phyloP scores from a whole-genome alignment of 2,329 filamentous ascomycete genomes.

The Cercospora beticola region DNA sequence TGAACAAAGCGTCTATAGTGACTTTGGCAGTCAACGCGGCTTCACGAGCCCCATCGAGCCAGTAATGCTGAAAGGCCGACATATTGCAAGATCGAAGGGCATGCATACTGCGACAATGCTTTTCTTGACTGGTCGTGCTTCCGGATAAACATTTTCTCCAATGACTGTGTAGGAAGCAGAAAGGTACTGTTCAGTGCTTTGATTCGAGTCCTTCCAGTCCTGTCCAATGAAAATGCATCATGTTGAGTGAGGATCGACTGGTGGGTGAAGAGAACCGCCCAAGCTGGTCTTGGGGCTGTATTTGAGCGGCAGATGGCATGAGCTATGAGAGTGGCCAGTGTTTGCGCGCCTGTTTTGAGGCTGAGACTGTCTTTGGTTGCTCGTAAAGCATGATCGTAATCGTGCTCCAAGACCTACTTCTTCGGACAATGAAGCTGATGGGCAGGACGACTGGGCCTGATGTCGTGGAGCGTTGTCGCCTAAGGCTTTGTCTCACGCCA shows the following conservation, averaged over 20 bases:
- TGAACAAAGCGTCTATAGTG: background rate
- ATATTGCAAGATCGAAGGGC: background rate
- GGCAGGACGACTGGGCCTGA: background rate
- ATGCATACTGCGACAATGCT: background rate
- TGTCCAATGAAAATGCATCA: background rate
- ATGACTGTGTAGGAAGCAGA: background rate
- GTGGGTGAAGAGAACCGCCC: background rate
- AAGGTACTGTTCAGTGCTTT: background rate
- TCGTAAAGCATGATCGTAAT: background rate
- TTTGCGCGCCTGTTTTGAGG: background rate
- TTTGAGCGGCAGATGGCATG: background rate
- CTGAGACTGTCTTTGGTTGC: background rate
- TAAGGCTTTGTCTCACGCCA: background rate
- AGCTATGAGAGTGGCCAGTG: background rate
- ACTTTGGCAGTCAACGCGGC: background rate
- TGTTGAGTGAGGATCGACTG: background rate
- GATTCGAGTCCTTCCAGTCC: background rate
- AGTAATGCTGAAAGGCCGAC: background rate
- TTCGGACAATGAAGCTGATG: background rate
- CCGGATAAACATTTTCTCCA: background rate
- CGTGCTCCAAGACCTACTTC: background rate
- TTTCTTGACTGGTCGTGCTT: background rate
- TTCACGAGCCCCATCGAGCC: background rate
- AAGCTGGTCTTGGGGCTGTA: background rate
- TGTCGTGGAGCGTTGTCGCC: background rate